phyloP scores from a whole-genome alignment of 2,329 filamentous ascomycete genomes.

The Arachnomyces sp. region DNA sequence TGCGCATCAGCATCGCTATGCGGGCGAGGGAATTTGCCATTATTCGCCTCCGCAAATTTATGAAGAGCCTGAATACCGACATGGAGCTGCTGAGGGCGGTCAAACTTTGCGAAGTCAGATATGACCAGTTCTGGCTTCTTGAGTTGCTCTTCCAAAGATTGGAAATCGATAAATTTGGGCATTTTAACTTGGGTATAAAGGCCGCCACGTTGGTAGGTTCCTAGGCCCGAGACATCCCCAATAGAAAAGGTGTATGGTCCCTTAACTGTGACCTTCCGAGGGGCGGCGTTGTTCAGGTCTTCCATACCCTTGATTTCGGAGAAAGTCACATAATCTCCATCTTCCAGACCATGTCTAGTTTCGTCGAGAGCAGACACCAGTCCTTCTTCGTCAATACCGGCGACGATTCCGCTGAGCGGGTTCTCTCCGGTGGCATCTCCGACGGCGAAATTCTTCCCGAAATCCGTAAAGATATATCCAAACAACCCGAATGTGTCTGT shows the following conservation, averaged over 20 bases:
- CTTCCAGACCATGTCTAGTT: slow-evolving; percentile 87
- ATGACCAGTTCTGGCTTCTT: slow-evolving; percentile 84
- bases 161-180: slow-evolving; percentile 89
- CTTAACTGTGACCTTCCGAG: slow-evolving; percentile 86
- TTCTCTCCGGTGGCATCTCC: slow-evolving; percentile 88
- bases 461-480: slow-evolving; percentile 93
- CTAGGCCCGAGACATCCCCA: slow-evolving; percentile 80
- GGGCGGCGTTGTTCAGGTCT: slow-evolving; percentile 70
- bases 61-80: slow-evolving; percentile 88
- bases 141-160: slow-evolving; percentile 67
- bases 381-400: slow-evolving; percentile 80
- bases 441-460: slow-evolving; percentile 86
- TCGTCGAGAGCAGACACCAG: slow-evolving; percentile 90
- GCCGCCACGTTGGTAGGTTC: slow-evolving; percentile 80
- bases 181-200: slow-evolving; percentile 97
- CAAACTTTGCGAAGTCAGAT: slow-evolving; percentile 96
- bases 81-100: slow-evolving; percentile 86
- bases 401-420: slow-evolving; percentile 78
- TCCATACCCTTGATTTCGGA: slow-evolving; percentile 92
- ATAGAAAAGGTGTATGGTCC: slow-evolving; percentile 97
- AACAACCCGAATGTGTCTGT: slow-evolving; percentile 91
- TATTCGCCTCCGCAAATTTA: slow-evolving; percentile 67
- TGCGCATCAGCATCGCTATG: slow-evolving; percentile 78
- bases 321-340: slow-evolving; percentile 95
- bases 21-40: slow-evolving; percentile 66